These are phyloP conservation scores for Trametes gibbosa DNA, from an alignment of 768 basidiomycete genomes.

Conservation along the genomic window DNA sequence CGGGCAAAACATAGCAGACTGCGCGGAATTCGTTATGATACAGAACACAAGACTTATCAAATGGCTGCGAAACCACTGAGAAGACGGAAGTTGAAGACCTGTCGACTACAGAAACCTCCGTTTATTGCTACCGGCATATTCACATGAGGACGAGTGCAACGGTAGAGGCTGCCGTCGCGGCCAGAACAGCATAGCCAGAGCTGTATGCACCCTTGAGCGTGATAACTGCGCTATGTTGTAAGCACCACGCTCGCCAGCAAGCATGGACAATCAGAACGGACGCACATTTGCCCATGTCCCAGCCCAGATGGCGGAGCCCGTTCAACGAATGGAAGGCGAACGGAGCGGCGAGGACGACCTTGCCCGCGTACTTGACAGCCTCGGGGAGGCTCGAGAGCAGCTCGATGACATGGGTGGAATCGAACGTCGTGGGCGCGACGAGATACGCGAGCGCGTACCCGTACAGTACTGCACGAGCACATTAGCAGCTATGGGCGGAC, in stretches of 20 bases:
- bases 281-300: slow-evolving; percentile 90
- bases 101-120: too few relatives aligned
- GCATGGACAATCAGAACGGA: slow-evolving; percentile 22
- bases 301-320: slow-evolving; percentile 45
- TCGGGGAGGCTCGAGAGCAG: slow-evolving; percentile 70
- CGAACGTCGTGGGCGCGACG: slow-evolving; percentile 74
- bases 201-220: slow-evolving; percentile 76
- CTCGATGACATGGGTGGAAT: slow-evolving; percentile 75
- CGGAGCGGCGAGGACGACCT: slow-evolving; percentile 77
- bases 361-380: slow-evolving; percentile 71
- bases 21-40: too few relatives aligned
- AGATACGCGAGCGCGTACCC: slow-evolving; percentile 80
- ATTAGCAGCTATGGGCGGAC: background rate
- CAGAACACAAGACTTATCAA: too few relatives aligned
- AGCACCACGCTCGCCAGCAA: background rate
- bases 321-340: slow-evolving; percentile 92
- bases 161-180: slow-evolving; percentile 72
- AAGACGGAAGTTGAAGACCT: too few relatives aligned
- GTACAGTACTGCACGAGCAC: slow-evolving; percentile 54
- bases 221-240: slow-evolving; percentile 52
- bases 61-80: too few relatives aligned
- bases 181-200: slow-evolving; percentile 83
- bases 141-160: slow-evolving; percentile 60
- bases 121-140: background rate
- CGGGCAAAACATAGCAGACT: too few relatives aligned